Base-by-base conservation (phyloP, 495 filamentous ascomycete species). In the Trichocladium antarcticum region DNA sequence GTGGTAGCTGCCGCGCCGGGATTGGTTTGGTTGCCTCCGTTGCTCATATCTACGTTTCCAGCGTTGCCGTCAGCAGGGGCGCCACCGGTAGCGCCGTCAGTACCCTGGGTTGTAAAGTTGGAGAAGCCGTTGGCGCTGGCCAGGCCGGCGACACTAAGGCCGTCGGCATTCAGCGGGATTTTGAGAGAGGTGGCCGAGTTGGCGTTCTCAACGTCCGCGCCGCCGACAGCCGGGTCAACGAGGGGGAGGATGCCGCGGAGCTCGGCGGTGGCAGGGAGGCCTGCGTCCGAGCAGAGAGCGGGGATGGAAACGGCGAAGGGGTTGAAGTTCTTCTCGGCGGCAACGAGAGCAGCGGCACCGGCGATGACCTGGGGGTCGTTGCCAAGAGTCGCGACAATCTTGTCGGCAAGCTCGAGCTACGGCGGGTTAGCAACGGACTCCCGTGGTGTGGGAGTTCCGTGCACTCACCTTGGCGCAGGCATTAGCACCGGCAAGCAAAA, bases 311-410 rank as follows among this genome's bases (percentile, higher is more conserved):
- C 69, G 21, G 57, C 71, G 50, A 78, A 81, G 34, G 75, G 75
- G 67, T 83, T 83, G 69, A 77, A 77, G 72, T 83, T 82, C 66
- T 80, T 75, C 69, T 83, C 79, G n/a, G 79, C 77, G 11, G 72
- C 73, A 6, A 83, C 79, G 0, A 82, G 67, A 8, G 68, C 72
- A 42, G 72, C 71, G 28, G 79, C 79, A 5, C 72, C 79, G 9
- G 69, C 65, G 44, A 82, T 68, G 42, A 76, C 78, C 48, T 64
- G 60, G 17, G 68, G 58, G 43, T 74, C 71, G 45, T 57, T 71
- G 11, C 73, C 74, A 24, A 83, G 76, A 19, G 70, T 64, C 28
- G 70, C 50, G 22, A 83, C 65, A 61, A 81, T 79, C 46, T 71
- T 55, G 54, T 83, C 79, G 56, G 78, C 79, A 12, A 74, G 67